Base-by-base conservation (phyloP, 192 early-diverging fungal genomes). In the Backusella psychrophila region DNA sequence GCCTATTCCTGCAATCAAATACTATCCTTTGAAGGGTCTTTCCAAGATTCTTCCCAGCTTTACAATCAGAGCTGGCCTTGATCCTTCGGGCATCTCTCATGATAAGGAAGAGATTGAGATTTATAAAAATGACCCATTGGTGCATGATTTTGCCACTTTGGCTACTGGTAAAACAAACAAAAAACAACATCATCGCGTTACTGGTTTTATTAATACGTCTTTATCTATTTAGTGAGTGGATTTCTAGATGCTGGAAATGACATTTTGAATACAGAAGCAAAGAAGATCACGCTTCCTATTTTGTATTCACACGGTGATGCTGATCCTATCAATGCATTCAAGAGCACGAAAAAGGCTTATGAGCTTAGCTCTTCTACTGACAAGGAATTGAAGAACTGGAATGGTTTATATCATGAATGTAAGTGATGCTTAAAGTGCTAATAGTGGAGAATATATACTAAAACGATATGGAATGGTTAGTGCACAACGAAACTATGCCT, bases 51-150 rank as follows among this genome's bases (percentile, higher is more conserved):
- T 89, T 12, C 83, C 85, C 6, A 85, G 85, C 2, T 69, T 90
- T 12, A 65, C 78, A 15, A 85, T 88, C 44, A 66, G 74, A 12
- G 79, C 78, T 46, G 74, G 74, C 4, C 44, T 93, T 9, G 77
- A 88, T 66, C 70, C 88, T 9, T 42, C 65, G 15, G 73, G 67
- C 26, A 82, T 91, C 34, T 83, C 83, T 15, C 85, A 82, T 26
- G 85, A 85, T 46, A 31, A 71, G 2, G 76, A 79, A 14, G 85
- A 87, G 65, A 79, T 86, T 7, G 66, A 82, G 42, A 84, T 80
- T 4, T 93, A 92, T 73, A 31, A 76, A 29, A 59, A 72, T 8
- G 91, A 93, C 67, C 90, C 90, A 29, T 77, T 90, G 6, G 80
- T 88, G 6, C 90, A 91, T 59, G 78, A 80, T 46, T 85, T 81